Evolutionary conservation across 208 protist species (phyloP).

Genomic region (Wallacemonas sp.): DNA sequence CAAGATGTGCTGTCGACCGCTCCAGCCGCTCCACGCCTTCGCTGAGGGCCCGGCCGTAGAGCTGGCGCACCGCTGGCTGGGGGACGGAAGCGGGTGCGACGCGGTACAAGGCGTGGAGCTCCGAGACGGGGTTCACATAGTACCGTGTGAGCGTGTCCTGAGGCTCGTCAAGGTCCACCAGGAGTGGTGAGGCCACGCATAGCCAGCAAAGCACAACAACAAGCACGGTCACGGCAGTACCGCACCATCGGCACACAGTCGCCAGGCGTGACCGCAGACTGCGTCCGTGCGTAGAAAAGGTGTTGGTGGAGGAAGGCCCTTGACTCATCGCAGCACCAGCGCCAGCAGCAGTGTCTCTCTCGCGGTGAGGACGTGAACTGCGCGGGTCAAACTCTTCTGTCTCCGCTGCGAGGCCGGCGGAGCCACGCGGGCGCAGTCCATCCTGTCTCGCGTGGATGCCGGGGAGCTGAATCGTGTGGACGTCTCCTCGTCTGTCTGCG

Average conservation of each 20-base stretch:
- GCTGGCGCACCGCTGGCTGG: slow-evolving; percentile 24
- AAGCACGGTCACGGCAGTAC: neutral
- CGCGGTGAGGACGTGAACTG: no score
- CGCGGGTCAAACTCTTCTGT: no score
- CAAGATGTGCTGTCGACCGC: slow-evolving; percentile 43
- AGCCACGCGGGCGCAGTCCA: no score
- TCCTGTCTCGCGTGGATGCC: no score
- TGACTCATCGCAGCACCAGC: no score
- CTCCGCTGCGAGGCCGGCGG: no score
- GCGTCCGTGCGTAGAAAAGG: no score
- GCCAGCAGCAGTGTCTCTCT: no score
- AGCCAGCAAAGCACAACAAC: neutral
- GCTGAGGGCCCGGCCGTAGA: slow-evolving; percentile 63
- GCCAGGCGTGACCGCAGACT: slow-evolving; percentile 2
- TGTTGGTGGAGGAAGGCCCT: no score
- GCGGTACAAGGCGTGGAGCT: slow-evolving; percentile 72
- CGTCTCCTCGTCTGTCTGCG: no score
- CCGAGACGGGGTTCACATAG: slow-evolving; percentile 61
- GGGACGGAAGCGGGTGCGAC: slow-evolving; percentile 44
- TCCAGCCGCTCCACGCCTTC: slow-evolving; percentile 76
- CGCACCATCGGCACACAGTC: neutral
- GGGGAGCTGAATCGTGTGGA: no score
- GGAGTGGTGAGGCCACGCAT: slow-evolving; percentile 8
- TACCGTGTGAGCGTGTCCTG: slow-evolving; percentile 42
- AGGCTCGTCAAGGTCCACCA: slow-evolving; percentile 9